Evolutionary conservation across 805 yeast species (phyloP).

Genomic region (Nakazawaea ernobii): DNA sequence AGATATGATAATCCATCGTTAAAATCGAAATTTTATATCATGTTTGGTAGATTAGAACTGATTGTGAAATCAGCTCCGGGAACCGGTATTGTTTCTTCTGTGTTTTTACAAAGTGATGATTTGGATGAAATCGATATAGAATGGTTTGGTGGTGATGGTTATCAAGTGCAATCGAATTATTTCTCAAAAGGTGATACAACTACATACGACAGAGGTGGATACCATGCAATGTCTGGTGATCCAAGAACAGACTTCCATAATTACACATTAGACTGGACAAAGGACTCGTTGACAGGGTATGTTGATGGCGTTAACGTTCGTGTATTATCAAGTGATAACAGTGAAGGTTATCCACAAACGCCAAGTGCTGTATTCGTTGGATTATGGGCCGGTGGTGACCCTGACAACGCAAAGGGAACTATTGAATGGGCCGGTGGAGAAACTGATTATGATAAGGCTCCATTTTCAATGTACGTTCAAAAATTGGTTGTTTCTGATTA

Average conservation of each 20-base stretch:
- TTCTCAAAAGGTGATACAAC: constrained; percentile 77
- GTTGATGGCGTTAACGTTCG: constrained; percentile 59
- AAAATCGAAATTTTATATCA: constrained; percentile 72
- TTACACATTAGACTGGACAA: constrained; percentile 71
- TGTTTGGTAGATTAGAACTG: constrained; percentile 84
- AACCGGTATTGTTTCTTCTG: constrained; percentile 72
- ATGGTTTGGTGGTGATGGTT: constrained; percentile 76
- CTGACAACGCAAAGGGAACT: constrained; percentile 57
- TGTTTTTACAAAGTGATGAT: constrained; percentile 78
- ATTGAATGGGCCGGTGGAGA: constrained; percentile 81
- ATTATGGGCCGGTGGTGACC: constrained; percentile 81
- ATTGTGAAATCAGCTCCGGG: constrained; percentile 70
- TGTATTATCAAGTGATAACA: constrained; percentile 45
- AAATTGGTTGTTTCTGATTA: constrained; percentile 59
- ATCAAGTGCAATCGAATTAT: constrained; percentile 71
- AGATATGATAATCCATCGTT: constrained; percentile 76
- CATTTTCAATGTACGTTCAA: constrained; percentile 63
- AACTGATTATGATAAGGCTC: constrained; percentile 62
- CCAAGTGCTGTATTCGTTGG: constrained; percentile 75
- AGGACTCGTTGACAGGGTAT: constrained; percentile 51
- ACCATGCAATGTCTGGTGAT: constrained; percentile 42
- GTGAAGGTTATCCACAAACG: constrained; percentile 79
- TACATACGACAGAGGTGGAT: constrained; percentile 76
- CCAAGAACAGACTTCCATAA: constrained; percentile 54
- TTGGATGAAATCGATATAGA: constrained; percentile 87